Evolutionary conservation across 306 rosid species (phyloP), one percentile per base, ranked within the genome.

Genomic region (Alnus rubra): DNA sequence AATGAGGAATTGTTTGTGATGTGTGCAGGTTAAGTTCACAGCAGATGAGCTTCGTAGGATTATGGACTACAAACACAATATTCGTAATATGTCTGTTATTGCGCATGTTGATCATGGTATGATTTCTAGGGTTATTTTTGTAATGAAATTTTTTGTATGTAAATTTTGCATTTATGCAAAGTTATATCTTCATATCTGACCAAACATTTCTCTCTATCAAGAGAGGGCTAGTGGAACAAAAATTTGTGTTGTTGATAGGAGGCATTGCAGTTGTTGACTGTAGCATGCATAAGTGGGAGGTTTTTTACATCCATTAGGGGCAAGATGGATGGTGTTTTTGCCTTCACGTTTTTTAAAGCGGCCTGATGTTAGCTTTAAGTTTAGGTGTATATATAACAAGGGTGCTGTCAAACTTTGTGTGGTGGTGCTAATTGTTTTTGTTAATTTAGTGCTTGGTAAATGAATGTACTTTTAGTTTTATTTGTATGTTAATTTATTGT

Each of bases 81-180:
- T 95, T 33, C 93, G 99, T 89, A 95, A 95, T 10, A 93, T 95
- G 98, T 92, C 98, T 63, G 97, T 95, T 54, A 95, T 93, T 88
- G 98, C 98, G 0, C 97, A 95, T 76, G 99, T 91, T 0, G 97
- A 95, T 72, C 98, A 95, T 1, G 98, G 98, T 95, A 86, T 14
- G 79, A 71, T 82, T 60, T 37, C 3, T 33, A 0, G 42, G 37
- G 49, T 6, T 15, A 0, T n/a, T 18, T 67, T 7, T 39, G 9
- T 35, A 28, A 28, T 13, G 5, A n/a, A 14, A 63, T 64, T 39
- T 35, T 64, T n/a, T 3, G 9, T 2, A 5, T 64, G n/a, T 35
- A 37, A 64, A 35, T 15, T 9, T 15, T 64, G n/a, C n/a, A 3
- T 35, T 14, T 16, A 5, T 13, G 44, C 0, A 15, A 7, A 30